phyloP scores from a whole-genome alignment of 164 flowering plant species.

The Dillenia turbinata region DNA sequence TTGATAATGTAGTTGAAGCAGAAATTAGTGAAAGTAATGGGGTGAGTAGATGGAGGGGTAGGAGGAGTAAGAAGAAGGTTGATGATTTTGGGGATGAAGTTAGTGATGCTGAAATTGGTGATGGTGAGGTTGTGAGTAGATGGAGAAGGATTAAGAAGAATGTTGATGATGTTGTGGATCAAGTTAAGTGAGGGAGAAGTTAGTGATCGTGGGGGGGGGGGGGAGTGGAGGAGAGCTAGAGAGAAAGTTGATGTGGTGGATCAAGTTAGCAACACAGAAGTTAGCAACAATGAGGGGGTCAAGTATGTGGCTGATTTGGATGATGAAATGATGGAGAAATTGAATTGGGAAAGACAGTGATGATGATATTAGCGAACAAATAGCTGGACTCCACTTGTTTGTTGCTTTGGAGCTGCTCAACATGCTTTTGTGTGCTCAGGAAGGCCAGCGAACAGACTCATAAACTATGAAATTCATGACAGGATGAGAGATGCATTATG shows the following conservation, averaged over 20 bases:
- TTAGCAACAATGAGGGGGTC: constrained; percentile 33
- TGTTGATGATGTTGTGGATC: no score
- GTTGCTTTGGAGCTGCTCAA: constrained; percentile 92
- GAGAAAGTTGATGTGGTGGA: constrained; percentile 27
- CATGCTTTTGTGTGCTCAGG: constrained; percentile 87
- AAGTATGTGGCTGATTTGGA: constrained; percentile 15
- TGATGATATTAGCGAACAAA: constrained; percentile 72
- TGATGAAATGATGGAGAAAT: constrained; percentile 39
- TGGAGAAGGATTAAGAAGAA: no score
- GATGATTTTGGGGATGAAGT: no score
- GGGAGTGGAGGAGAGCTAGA: constrained; percentile 37
- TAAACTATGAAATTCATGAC: constrained; percentile 72
- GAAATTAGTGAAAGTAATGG: no score
- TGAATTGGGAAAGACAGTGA: constrained; percentile 38
- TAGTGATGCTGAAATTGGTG: no score
- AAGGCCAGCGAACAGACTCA: constrained; percentile 74
- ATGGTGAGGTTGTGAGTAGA: no score
- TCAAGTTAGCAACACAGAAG: constrained; percentile 32
- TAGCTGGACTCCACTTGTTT: constrained; percentile 92
- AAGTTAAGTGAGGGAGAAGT: constrained; percentile 24
- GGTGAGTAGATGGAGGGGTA: no score
- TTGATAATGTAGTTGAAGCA: no score
- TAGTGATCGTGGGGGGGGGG: constrained; percentile 31
- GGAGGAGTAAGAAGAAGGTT: no score
- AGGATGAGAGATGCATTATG: constrained; percentile 55